Conservation (phyloP, 2,329 filamentous ascomycete genomes). For the Scorias spongiosa region DNA sequence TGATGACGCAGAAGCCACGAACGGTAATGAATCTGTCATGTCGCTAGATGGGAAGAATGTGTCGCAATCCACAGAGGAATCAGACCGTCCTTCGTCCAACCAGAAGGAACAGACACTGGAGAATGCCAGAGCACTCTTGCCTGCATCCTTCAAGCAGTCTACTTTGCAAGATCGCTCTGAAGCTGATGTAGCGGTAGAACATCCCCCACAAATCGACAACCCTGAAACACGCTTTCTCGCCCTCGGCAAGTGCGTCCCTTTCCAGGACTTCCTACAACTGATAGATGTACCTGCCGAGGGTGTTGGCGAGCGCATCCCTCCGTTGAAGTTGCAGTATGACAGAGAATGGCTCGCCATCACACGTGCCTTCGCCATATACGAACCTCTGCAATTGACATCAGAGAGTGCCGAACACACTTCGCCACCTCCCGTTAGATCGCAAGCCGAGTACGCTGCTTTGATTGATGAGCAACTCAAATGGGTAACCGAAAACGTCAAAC, state of each 20-base stretch:
- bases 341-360: slow-evolving; percentile 92
- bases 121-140: slow-evolving; percentile 49
- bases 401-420: slow-evolving; percentile 23
- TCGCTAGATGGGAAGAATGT: background rate
- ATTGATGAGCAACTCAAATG: slow-evolving; percentile 61
- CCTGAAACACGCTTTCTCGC: slow-evolving; percentile 70
- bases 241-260: slow-evolving; percentile 76
- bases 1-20: slow-evolving; percentile 8
- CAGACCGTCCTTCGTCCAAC: background rate
- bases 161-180: slow-evolving; percentile 30
- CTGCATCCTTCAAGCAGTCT: slow-evolving; percentile 48
- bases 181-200: background rate
- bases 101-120: slow-evolving; percentile 1
- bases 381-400: slow-evolving; percentile 46
- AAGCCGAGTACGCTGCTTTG: slow-evolving; percentile 45
- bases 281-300: slow-evolving; percentile 35
- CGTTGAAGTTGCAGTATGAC: slow-evolving; percentile 62
- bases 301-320: slow-evolving; percentile 20
- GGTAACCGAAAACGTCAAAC: slow-evolving; percentile 58
- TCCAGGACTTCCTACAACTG: slow-evolving; percentile 70
- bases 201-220: slow-evolving; percentile 59
- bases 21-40: background rate
- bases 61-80: background rate
- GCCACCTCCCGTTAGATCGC: slow-evolving; percentile 36
- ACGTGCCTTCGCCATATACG: slow-evolving; percentile 54